phyloP scores from a whole-genome alignment of 768 basidiomycete species.

The Tulasnella sp. region DNA sequence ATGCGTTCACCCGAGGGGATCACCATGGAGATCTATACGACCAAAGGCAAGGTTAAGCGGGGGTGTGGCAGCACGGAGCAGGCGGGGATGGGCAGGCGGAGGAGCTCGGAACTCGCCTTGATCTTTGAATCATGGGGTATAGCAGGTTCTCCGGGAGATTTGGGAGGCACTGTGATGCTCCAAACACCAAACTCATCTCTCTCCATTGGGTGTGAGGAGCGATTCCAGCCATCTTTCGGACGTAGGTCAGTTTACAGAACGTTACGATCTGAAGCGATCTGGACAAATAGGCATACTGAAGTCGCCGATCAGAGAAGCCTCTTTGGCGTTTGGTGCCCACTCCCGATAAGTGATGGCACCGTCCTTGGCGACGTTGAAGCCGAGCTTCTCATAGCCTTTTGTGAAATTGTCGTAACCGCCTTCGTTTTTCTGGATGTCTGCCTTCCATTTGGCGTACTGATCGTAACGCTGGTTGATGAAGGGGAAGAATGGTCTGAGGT shows the following conservation, averaged over 20 bases:
- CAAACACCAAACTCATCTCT: conserved; percentile 80
- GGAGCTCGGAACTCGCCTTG: conserved; percentile 46
- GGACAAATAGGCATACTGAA: conserved; percentile 64
- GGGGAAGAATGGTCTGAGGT: conserved; percentile 60
- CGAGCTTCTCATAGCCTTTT: conserved; percentile 67
- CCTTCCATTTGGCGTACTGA: conserved; percentile 61
- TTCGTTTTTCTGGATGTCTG: conserved; percentile 61
- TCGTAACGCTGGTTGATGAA: conserved; percentile 60
- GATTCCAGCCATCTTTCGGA: conserved; percentile 70
- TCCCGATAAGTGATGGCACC: conserved; percentile 77
- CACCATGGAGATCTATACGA: conserved; percentile 76
- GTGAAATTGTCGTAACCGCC: conserved; percentile 76
- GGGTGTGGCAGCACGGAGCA: too few relatives aligned
- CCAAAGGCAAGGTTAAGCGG: not conserved
- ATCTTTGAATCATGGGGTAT: conserved; percentile 94
- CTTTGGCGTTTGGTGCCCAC: conserved; percentile 86
- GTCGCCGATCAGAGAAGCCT: conserved; percentile 83
- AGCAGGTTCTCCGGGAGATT: conserved; percentile 53
- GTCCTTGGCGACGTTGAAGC: conserved; percentile 57
- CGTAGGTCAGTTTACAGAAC: conserved; percentile 2
- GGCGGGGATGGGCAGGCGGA: not conserved
- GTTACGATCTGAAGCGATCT: conserved; percentile 1
- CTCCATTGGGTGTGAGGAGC: conserved; percentile 74
- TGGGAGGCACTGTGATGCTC: conserved; percentile 68
- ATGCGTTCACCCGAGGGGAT: conserved; percentile 65